Conservation (phyloP, 1,284 basidiomycete species). For the Schizophyllum commune region DNA sequence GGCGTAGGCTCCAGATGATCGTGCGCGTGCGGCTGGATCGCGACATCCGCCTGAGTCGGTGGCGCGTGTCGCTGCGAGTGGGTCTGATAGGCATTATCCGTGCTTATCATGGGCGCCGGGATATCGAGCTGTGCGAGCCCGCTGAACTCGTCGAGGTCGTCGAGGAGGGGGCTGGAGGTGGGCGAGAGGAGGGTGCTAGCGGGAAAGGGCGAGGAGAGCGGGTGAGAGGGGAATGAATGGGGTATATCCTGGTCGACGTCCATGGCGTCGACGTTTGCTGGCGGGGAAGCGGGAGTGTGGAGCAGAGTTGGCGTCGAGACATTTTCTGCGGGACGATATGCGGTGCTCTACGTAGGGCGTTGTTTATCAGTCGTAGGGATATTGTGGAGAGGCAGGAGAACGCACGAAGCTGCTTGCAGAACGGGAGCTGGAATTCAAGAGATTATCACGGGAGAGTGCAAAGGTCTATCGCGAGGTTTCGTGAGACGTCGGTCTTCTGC, state of each 20-base stretch:
- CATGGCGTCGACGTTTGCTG: not conserved
- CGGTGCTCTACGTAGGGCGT: not conserved
- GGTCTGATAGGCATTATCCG: not conserved
- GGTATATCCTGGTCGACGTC: not conserved
- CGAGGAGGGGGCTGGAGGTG: not conserved
- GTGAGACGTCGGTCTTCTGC: not conserved
- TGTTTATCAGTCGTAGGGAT: not conserved
- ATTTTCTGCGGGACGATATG: not conserved
- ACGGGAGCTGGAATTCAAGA: not conserved
- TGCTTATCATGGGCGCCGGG: not conserved
- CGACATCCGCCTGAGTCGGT: not conserved
- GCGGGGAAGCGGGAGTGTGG: not conserved
- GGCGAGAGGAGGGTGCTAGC: not conserved
- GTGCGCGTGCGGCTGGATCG: not conserved
- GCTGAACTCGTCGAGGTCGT: not conserved
- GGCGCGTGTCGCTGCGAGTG: not conserved
- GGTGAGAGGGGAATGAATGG: not conserved
- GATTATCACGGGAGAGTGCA: not conserved
- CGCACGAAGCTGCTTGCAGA: not conserved
- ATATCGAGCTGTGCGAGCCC: not conserved
- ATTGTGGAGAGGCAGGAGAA: not conserved
- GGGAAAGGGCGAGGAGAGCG: not conserved
- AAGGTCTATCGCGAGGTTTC: not conserved
- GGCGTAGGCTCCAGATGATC: not conserved
- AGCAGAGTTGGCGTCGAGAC: not conserved